A percentile compares a stretch with the other conserved stretches of the same genome.
Evolutionary conservation across 805 yeast species (phyloP).

Genomic region (Metschnikowia lachancei): DNA sequence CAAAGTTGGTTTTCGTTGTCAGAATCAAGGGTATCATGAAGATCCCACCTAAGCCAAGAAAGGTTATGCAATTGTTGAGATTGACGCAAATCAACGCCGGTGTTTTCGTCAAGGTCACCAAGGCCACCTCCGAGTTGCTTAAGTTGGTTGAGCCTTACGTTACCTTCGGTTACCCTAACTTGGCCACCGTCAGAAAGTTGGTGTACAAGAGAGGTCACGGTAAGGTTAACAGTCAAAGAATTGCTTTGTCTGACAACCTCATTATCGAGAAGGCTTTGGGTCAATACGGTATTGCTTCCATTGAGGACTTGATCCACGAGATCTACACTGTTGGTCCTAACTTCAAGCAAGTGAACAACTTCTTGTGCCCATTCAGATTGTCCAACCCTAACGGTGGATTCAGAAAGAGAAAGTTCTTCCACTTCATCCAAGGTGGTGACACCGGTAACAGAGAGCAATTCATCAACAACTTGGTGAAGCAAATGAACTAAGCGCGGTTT

Average conservation of each 20-base stretch:
- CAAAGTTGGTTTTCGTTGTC: conserved; percentile 90
- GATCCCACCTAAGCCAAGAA: conserved; percentile 99
- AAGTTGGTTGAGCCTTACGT: conserved; percentile 94
- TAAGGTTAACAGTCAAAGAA: conserved; percentile 95
- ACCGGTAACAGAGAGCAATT: conserved; percentile 96
- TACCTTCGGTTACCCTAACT: conserved; percentile 96
- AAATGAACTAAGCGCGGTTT: conserved; percentile 68
- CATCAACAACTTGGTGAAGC: conserved; percentile 92
- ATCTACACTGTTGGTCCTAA: conserved; percentile 95
- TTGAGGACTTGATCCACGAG: conserved; percentile 95
- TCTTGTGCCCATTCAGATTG: conserved; percentile 96
- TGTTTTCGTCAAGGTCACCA: conserved; percentile 92
- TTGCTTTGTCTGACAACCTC: conserved; percentile 82
- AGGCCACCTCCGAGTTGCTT: conserved; percentile 90
- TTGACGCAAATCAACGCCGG: conserved; percentile 92
- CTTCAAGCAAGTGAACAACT: conserved; percentile 98
- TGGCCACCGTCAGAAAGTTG: conserved; percentile 87
- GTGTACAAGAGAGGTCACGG: conserved; percentile 98
- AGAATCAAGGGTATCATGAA: conserved; percentile 99
- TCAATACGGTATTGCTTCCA: conserved; percentile 86
- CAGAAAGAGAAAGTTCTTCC: conserved; percentile 97
- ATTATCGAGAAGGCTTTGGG: conserved; percentile 86
- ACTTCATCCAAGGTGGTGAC: conserved; percentile 97
- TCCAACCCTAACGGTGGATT: conserved; percentile 97
- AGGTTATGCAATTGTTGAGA: conserved; percentile 92